Evolutionary conservation across 129 eudicot genomes (phyloP), one percentile per base, ranked within the genome.

Genomic region (Glebionis coronaria): DNA sequence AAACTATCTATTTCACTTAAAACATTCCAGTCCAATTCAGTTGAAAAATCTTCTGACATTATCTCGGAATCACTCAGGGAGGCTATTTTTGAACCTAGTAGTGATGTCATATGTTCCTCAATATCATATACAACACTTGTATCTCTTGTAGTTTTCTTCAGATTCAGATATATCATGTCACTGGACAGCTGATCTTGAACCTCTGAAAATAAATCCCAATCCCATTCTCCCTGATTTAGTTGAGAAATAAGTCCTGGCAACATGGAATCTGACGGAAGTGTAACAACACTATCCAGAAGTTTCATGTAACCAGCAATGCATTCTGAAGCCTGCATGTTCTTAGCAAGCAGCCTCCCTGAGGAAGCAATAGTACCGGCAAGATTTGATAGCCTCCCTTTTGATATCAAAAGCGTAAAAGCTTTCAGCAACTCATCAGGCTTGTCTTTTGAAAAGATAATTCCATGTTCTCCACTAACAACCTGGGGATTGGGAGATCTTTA

Each of bases 381-480:
- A 62, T 73, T 71, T 12, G 99, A 88, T 40, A 89, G 76, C 71
- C 71, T 86, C 68, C 90, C 92, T 8, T 86, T 72, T 25, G 87
- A 79, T 67, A 83, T 71, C 54, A 93, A 60, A 74, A 75, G 90
- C 6, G 81, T 69, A 78, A 93, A 93, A 44, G 89, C 83, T 79
- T 73, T 81, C 78, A 80, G 71, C 78, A 93, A 71, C 42, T 82
- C 88, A 61, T 82, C 85, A 8, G 95, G 90, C 50, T 86, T 75
- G 73, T 88, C 83, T 78, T 82, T 86, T n/a, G 84, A 64, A 61
- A 80, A 86, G 28, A 89, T 79, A 68, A 93, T 78, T 59, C 96
- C 98, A 80, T 93, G 86, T 63, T 84, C 95, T 70, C 95, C 95
- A 79, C 89, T 83, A 82, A 73, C 73, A 72, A 93, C 81, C 98